Evolutionary conservation across 345 rosid species (phyloP).

Genomic region (Capsella bursapastoris): DNA sequence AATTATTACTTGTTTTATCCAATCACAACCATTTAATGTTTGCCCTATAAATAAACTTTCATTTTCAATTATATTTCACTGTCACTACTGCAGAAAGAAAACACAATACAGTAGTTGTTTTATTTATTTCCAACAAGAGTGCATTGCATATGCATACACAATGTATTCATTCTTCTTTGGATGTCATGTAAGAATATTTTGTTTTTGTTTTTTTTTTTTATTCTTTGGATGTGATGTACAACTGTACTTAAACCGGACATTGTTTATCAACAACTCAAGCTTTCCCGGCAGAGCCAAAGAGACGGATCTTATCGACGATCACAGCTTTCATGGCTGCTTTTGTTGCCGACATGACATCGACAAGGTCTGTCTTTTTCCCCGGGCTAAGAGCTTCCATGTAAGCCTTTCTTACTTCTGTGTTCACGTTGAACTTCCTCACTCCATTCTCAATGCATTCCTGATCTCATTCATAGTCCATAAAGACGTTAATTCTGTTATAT

Average conservation of each 20-base stretch:
- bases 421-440: constrained; percentile 87
- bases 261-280: constrained; percentile 48
- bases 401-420: constrained; percentile 87
- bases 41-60: neutral
- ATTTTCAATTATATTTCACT: neutral
- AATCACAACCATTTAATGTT: neutral
- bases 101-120: neutral
- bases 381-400: constrained; percentile 68
- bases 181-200: neutral
- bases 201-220: neutral
- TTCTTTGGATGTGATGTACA: constrained; percentile 29
- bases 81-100: neutral
- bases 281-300: constrained; percentile 89
- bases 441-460: constrained; percentile 81
- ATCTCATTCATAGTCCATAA: constrained; percentile 7
- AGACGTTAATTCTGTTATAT: constrained; percentile 1
- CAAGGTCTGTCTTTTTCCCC: constrained; percentile 64
- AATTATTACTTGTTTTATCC: constrained; percentile 20
- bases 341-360: constrained; percentile 73
- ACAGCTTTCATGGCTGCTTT: constrained; percentile 87
- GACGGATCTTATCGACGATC: constrained; percentile 76
- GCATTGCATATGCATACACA: constrained; percentile 5
- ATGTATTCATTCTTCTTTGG: constrained; percentile 14
- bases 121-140: constrained; percentile 26
- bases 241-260: constrained; percentile 4